Percentiles rank a stretch among this genome's conserved stretches.
Evolutionary conservation across 352 stramenopile genomes (phyloP).

Genomic region (Halophytophthora polymorphica): DNA sequence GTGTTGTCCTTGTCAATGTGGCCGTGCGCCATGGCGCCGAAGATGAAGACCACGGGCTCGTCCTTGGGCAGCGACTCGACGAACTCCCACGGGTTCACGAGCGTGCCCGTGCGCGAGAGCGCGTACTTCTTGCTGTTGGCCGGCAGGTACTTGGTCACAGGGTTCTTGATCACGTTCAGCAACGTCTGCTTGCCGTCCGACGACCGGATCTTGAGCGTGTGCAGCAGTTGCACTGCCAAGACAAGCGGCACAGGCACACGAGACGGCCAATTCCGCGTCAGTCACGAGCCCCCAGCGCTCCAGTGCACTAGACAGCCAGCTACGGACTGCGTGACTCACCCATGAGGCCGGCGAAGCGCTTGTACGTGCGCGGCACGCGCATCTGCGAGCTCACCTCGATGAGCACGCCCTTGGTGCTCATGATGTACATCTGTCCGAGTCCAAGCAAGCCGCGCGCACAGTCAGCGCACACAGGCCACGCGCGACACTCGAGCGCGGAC

Average conservation of each 20-base stretch:
- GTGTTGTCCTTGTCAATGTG: conserved; percentile 97
- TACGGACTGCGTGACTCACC: conserved; percentile 41
- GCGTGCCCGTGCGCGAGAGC: conserved; percentile 90
- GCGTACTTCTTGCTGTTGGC: conserved; percentile 95
- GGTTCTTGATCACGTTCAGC: conserved; percentile 99
- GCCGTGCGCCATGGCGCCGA: conserved; percentile 97
- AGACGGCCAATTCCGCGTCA: conserved; percentile 15
- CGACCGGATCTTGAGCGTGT: conserved; percentile 99
- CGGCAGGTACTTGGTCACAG: conserved; percentile 95
- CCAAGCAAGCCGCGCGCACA: neutral
- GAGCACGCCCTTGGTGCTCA: conserved; percentile 96
- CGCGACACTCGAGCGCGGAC: too few species aligned
- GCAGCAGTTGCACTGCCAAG: conserved; percentile 95
- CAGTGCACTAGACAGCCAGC: neutral
- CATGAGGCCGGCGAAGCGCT: conserved; percentile 96
- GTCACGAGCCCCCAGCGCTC: conserved; percentile 1
- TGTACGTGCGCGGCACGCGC: conserved; percentile 99
- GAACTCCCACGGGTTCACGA: conserved; percentile 95
- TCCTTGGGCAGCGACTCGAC: conserved; percentile 89
- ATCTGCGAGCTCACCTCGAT: conserved; percentile 98
- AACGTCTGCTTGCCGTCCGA: conserved; percentile 95
- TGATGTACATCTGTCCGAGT: conserved; percentile 86
- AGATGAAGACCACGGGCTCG: conserved; percentile 96
- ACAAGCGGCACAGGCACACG: conserved; percentile 13
- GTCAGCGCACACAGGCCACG: neutral